Conservation (phyloP, 2,329 filamentous ascomycete genomes). For the Aspergillus nomiae region DNA sequence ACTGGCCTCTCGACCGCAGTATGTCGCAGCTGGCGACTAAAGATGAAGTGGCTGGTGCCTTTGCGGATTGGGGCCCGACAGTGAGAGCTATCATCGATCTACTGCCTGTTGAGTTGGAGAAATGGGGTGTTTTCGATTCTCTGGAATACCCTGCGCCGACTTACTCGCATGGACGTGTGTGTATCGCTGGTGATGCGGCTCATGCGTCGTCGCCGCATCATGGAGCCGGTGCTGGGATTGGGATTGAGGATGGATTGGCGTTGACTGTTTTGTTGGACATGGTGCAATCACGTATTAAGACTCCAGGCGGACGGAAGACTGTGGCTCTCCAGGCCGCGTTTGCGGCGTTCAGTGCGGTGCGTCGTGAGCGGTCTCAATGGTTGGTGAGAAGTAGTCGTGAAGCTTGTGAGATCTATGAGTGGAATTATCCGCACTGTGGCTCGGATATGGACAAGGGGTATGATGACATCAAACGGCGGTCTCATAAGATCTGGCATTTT, state of each 20-base stretch:
- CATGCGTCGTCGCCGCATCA: constrained; percentile 31
- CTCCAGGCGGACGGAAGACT: neutral
- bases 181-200: constrained; percentile 30
- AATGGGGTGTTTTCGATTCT: constrained; percentile 59
- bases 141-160: constrained; percentile 47
- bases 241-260: constrained; percentile 29
- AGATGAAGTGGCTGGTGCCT: constrained; percentile 9
- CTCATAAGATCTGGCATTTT: constrained; percentile 42
- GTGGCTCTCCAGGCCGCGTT: constrained; percentile 35
- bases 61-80: constrained; percentile 46
- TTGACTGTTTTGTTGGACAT: constrained; percentile 15
- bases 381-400: constrained; percentile 44
- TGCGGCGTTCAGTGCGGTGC: constrained; percentile 38
- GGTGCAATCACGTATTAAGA: neutral
- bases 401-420: constrained; percentile 24
- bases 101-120: constrained; percentile 53
- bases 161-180: constrained; percentile 33
- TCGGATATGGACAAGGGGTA: constrained; percentile 41
- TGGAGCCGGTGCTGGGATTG: constrained; percentile 29
- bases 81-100: constrained; percentile 35
- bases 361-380: constrained; percentile 48
- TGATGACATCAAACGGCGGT: constrained; percentile 39
- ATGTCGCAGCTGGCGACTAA: constrained; percentile 22
- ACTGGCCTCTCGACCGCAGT: constrained; percentile 18
- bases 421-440: constrained; percentile 23